A percentile compares a stretch with the other conserved stretches of the same genome.
Conservation (phyloP, 148 eudicot species). For the Spergularia bocconei region DNA sequence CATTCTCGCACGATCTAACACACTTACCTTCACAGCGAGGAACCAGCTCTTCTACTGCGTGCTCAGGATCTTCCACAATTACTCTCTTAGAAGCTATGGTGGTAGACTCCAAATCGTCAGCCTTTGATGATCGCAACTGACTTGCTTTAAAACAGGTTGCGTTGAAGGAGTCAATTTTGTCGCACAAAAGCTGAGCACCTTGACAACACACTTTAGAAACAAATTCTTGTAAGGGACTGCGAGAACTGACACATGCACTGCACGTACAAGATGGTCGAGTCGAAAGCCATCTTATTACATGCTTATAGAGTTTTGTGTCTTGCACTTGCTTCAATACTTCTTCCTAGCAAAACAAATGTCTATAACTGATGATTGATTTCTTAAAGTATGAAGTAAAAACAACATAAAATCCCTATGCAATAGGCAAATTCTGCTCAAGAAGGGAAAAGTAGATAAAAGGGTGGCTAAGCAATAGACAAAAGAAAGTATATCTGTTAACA, state of each 20-base stretch:
- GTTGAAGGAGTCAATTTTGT: conserved; percentile 20
- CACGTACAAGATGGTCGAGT: conserved; percentile 23
- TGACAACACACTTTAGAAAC: conserved; percentile 39
- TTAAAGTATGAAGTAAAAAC: no score
- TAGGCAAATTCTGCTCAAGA: no score
- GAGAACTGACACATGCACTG: conserved; percentile 9
- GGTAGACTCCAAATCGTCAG: conserved; percentile 22
- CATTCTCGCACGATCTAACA: conserved; percentile 16
- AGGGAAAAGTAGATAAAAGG: background rate
- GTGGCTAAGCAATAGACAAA: background rate
- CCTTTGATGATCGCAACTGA: conserved; percentile 18
- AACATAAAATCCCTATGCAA: no score
- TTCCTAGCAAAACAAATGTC: conserved; percentile 31
- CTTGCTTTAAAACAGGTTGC: conserved; percentile 17
- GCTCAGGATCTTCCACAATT: conserved; percentile 19
- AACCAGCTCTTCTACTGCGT: conserved; percentile 34
- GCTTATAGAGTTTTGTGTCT: conserved; percentile 35
- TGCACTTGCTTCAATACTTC: conserved; percentile 45
- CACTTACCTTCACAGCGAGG: conserved; percentile 31
- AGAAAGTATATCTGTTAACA: background rate
- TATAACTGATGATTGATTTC: no score
- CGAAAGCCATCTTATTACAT: conserved; percentile 29
- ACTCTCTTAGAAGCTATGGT: conserved; percentile 34
- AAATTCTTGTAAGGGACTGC: conserved; percentile 31
- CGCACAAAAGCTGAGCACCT: conserved; percentile 41